phyloP scores from a whole-genome alignment of 2,329 filamentous ascomycete genomes.

The Cladosporium sp. region DNA sequence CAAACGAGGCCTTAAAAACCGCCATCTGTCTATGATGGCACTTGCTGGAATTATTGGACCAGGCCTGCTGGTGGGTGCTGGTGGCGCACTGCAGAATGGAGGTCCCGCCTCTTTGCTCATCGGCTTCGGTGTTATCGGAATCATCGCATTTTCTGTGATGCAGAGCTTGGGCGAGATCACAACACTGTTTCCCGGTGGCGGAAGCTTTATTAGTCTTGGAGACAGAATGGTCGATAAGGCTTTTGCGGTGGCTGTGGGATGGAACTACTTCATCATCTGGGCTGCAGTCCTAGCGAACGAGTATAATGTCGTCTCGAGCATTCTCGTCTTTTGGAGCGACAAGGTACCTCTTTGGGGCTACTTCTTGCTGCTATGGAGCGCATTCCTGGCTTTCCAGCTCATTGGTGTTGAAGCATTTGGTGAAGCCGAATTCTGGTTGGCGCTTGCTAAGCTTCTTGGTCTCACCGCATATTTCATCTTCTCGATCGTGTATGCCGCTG shows the following conservation, averaged over 20 bases:
- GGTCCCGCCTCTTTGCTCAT: conserved; percentile 70
- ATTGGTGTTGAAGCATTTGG: conserved; percentile 40
- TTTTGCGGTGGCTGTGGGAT: conserved; percentile 64
- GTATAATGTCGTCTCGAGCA: conserved; percentile 65
- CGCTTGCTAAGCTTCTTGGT: conserved; percentile 36
- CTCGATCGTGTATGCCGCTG: conserved; percentile 35
- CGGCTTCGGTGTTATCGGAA: conserved; percentile 67
- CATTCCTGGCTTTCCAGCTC: conserved; percentile 37
- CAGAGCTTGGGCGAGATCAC: conserved; percentile 72
- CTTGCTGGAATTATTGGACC: conserved; percentile 58
- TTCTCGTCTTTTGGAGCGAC: conserved; percentile 63
- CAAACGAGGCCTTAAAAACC: conserved; percentile 64
- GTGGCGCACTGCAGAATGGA: conserved; percentile 63
- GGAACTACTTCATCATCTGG: conserved; percentile 70
- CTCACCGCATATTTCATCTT: conserved; percentile 39
- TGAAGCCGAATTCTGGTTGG: conserved; percentile 44
- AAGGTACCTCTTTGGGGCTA: conserved; percentile 39
- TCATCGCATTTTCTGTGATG: conserved; percentile 65
- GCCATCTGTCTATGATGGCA: conserved; percentile 58
- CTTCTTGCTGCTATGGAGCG: conserved; percentile 40
- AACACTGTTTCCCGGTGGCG: conserved; percentile 66
- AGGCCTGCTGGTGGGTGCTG: conserved; percentile 63
- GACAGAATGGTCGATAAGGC: conserved; percentile 68
- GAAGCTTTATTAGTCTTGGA: conserved; percentile 66
- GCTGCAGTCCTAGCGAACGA: conserved; percentile 63